Base-by-base conservation (phyloP, 2,329 filamentous ascomycete species). In the Scytalidium lignicola region DNA sequence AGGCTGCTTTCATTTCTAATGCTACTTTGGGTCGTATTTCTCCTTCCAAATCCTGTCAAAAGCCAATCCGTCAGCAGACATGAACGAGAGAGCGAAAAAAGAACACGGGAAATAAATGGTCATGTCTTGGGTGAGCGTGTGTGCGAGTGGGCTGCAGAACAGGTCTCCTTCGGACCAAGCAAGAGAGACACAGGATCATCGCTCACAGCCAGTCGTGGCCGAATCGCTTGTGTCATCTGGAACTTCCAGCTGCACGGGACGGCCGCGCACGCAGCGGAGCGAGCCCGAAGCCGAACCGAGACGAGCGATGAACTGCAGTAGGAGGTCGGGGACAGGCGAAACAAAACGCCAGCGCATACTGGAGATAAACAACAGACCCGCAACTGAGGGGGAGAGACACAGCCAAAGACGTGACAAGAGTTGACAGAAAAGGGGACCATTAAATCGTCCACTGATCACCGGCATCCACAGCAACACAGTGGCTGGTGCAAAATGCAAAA, bases 1-100 rank as follows among this genome's bases (percentile, higher is more conserved):
- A 37, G 32, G 32, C 32, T 15, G n/a, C 32, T 8, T 5, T 13
- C 10, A 7, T 37, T n/a, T 17, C 32, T n/a, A 17, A 13, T 5
- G n/a, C 15, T 37, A 37, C 32, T 37, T 37, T n/a, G 32, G 32
- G 61, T 79, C 79, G 72, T 97, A 96, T 72, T 97, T 97, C 55
- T 95, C 90, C 68, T 97, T 97, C 90, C 92, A 96, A 65, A 97
- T 96, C 91, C 71, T 71, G 32, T 37, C 12, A 13, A 37, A 17
- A 8, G 10, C 67, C 63, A 59, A 63, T 52, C 52, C 44, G 44
- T 44, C 22, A 48, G 45, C 46, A 13, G 32, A n/a, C 32, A 37
- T 37, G 32, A 17, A 13, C 10, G 15, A 37, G 15, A 37, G 32
- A 37, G 41, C 21, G 17, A 17, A 22, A 18, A 41, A 40, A 32